A percentile compares a stretch with the other conserved stretches of the same genome.
phyloP scores from a whole-genome alignment of 768 basidiomycete genomes.

The Pisolithus orientalis region DNA sequence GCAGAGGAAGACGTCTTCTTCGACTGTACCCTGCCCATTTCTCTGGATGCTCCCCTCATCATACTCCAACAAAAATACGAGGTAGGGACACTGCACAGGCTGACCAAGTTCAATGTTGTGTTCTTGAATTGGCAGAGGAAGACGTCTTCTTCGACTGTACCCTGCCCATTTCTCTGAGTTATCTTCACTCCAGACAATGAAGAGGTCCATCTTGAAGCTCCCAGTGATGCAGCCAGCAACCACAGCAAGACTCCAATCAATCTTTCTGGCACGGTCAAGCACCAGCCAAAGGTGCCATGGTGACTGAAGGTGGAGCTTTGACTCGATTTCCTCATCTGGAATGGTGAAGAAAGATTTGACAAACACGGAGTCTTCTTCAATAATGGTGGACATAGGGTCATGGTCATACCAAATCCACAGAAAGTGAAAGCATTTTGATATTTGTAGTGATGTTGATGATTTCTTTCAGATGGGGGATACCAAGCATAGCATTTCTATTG shows the following conservation, averaged over 20 bases:
- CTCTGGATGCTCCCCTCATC: slow-evolving; percentile 81
- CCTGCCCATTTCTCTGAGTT: slow-evolving; percentile 89
- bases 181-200: slow-evolving; percentile 98
- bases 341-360: too few species aligned
- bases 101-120: slow-evolving; percentile 93
- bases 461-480: slow-evolving; percentile 56
- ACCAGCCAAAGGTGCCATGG: slow-evolving; percentile 97
- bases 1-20: slow-evolving; percentile 94
- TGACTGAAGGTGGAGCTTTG: slow-evolving; percentile 63
- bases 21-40: slow-evolving; percentile 72
- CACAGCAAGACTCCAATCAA: slow-evolving; percentile 95
- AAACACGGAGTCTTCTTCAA: too few species aligned
- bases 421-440: too few species aligned
- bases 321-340: too few species aligned
- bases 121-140: slow-evolving; percentile 95
- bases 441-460: too few species aligned
- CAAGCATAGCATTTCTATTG: slow-evolving; percentile 97
- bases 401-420: too few species aligned
- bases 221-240: slow-evolving; percentile 91
- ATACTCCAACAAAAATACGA: slow-evolving; percentile 87
- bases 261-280: slow-evolving; percentile 94
- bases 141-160: slow-evolving; percentile 82
- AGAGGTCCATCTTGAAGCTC: slow-evolving; percentile 91
- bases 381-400: too few species aligned
- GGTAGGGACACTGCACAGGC: slow-evolving; percentile 89